Evolutionary conservation across 1,139 yeast species (phyloP), one percentile per base, ranked within the genome.

Genomic region (Hansenula lynferdii): DNA sequence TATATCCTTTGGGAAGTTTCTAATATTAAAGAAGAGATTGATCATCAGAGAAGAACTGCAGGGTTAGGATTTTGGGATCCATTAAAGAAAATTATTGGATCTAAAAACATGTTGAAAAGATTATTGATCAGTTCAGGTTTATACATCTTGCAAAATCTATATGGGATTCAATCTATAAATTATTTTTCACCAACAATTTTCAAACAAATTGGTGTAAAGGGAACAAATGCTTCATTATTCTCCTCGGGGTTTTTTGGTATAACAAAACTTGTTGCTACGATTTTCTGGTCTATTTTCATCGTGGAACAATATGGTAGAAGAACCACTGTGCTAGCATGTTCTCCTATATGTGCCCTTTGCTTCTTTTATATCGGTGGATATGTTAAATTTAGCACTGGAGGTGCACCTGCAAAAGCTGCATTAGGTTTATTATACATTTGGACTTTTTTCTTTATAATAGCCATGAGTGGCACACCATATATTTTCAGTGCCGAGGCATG

Each of bases 201-300:
- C 51, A 62, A 64, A 26, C 64, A 72, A 42, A 67, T 72, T 34
- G 83, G 83, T 12, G 57, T 62, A 21, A 50, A 50, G n/a, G 55
- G 60, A 11, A 58, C 64, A 29, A 57, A 59, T 40, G 66, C 78
- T 4, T 67, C 77, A 0, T 62, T 77, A 34, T 63, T 73, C 37
- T 70, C 80, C n/a, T 77, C 83, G 6, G 82, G 81, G 38, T 66
- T 76, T 26, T 77, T 76, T 54, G 77, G 82, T 18, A 60, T 75
- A 16, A 60, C 69, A 28, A 74, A 75, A 48, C 65, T 71, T 38
- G 67, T 73, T 28, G 77, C 73, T 6, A 50, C 56, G 23, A 42
- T 49, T 50, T 52, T 23, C 49, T 68, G 41, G 80, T 77, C 49
- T 1, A 19, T 39, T 4, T 42, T 40, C 15, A 39, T 45, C 16